Base-by-base conservation (phyloP, 768 basidiomycete species). In the Leucocoprinus sp. region DNA sequence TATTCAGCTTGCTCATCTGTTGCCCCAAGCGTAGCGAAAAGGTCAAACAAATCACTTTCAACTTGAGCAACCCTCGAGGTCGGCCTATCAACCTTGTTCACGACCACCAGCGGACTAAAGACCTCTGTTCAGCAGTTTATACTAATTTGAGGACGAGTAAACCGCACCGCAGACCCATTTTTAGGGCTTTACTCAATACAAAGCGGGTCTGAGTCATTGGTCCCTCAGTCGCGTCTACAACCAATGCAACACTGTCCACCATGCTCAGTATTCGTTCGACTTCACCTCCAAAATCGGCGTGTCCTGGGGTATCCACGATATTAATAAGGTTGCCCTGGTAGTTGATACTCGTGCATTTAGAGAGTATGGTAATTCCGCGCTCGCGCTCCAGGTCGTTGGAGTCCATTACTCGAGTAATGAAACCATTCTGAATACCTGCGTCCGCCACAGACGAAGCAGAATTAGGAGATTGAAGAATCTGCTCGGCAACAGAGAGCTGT, bases 231-330 rank as follows among this genome's bases (percentile, higher is more conserved):
- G 75, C 74, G 50, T 78, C 76, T 14, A 80, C 70, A 2, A 80
- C 61, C n/a, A 80, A 65, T 11, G 75, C 75, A 8, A 77, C 76
- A 22, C 76, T 76, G 49, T 78, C 78, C 8, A 80, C 73, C 68
- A 80, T 78, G 49, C 74, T 74, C 64, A 76, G 64, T 2, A 77
- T 71, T 43, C 76, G 69, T 51, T 80, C 76, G 7, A 80, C 76
- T 56, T 80, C 78, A 45, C 76, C 76, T 26, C 76, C 76, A 59
- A 80, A 78, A 53, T 80, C 78, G 5, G 76, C 76, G 57, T 80
- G 78, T 42, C 78, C 76, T 0, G 76, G 78, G 0, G 78, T 80
- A 53, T 80, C 78, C 49, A 78, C 72, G 50, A 80, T 74, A 43
- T 78, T 80, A 50, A 77, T 74, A 3, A 71, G 61, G 52, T 69